A percentile compares a stretch with the other conserved stretches of the same genome.
phyloP scores from a whole-genome alignment of 345 rosid genomes.

The Citrus inodora region DNA sequence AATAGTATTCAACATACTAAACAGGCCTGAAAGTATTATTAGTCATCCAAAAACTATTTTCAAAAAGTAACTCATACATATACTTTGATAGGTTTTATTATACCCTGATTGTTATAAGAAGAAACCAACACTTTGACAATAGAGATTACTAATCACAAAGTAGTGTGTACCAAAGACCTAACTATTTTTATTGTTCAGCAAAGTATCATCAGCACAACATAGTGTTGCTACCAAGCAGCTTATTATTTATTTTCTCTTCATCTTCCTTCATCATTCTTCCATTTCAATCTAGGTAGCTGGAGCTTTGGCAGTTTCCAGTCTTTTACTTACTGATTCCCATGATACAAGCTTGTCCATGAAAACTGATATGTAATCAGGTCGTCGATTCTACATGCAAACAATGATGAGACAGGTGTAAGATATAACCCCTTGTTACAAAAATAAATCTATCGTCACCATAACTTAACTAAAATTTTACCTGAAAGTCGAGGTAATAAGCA shows the following conservation, averaged over 20 bases:
- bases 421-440: not conserved
- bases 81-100: too few relatives aligned
- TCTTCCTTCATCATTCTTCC: constrained; percentile 53
- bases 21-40: too few relatives aligned
- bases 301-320: constrained; percentile 68
- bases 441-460: not conserved
- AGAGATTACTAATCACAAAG: too few relatives aligned
- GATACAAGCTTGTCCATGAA: constrained; percentile 85
- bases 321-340: constrained; percentile 74
- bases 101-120: too few relatives aligned
- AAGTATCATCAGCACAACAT: too few relatives aligned
- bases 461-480: constrained; percentile 41
- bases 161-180: too few relatives aligned
- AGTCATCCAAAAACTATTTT: too few relatives aligned
- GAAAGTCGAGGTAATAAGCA: constrained; percentile 89
- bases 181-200: too few relatives aligned
- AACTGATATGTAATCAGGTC: constrained; percentile 60
- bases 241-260: constrained; percentile 28
- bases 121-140: too few relatives aligned
- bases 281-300: constrained; percentile 50
- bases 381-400: constrained; percentile 47
- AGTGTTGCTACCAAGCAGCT: not conserved
- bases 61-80: too few relatives aligned
- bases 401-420: not conserved
- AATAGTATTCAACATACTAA: too few relatives aligned